Percentiles rank a stretch among this genome's conserved stretches.
These are phyloP conservation scores for Plantago ovata DNA, from an alignment of 257 asterid species.

Conservation along the genomic window DNA sequence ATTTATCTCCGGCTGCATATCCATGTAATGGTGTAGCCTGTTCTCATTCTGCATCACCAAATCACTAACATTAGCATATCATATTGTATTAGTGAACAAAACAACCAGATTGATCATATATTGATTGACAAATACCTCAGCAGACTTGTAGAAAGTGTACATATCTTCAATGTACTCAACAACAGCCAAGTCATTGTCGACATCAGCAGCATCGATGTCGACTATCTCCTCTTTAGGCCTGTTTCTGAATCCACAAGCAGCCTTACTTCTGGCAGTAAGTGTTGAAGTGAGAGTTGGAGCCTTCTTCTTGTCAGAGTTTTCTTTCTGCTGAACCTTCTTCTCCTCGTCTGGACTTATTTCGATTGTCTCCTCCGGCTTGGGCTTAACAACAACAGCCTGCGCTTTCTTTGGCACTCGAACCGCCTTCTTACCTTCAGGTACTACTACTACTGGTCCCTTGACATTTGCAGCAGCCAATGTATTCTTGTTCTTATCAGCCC, in stretches of 20 bases:
- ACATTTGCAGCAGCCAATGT: constrained; percentile 19
- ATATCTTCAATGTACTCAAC: too few relatives aligned
- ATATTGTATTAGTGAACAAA: neutral
- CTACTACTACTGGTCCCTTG: neutral
- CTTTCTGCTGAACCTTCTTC: constrained; percentile 32
- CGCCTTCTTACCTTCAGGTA: constrained; percentile 34
- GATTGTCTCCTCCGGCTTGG: constrained; percentile 55
- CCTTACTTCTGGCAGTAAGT: too few relatives aligned
- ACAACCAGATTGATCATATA: too few relatives aligned
- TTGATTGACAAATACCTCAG: constrained; percentile 58
- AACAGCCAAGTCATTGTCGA: too few relatives aligned
- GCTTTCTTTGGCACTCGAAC: constrained; percentile 24
- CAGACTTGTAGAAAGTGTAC: too few relatives aligned
- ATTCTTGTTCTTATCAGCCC: constrained; percentile 44
- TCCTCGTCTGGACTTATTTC: constrained; percentile 55
- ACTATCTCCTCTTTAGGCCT: too few relatives aligned
- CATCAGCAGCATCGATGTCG: too few relatives aligned
- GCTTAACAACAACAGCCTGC: constrained; percentile 42
- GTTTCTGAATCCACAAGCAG: too few relatives aligned
- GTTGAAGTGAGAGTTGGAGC: too few relatives aligned
- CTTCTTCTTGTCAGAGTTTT: constrained; percentile 37
- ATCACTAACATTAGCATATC: neutral
- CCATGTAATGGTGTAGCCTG: too few relatives aligned
- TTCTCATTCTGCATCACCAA: too few relatives aligned
- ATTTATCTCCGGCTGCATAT: too few relatives aligned